phyloP scores from a whole-genome alignment of 2,329 filamentous ascomycete species.

The Paramyrothecium roridum region DNA sequence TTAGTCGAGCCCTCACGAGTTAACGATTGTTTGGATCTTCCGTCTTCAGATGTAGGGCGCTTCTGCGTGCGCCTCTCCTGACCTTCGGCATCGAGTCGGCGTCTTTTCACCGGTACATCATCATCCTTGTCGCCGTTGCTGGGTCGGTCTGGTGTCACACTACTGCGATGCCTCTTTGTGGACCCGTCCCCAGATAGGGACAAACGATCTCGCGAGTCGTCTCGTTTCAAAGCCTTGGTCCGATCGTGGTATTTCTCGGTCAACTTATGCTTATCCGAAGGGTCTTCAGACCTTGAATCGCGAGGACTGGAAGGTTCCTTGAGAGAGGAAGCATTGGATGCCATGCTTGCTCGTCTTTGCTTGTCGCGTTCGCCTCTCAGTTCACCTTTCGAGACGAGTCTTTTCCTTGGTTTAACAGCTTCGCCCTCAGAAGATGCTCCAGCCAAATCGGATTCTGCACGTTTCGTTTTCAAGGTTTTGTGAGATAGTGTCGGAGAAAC shows the following conservation, averaged over 20 bases:
- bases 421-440: conserved; percentile 55
- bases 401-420: conserved; percentile 56
- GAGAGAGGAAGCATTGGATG: conserved; percentile 50
- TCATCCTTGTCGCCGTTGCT: conserved; percentile 51
- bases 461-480: conserved; percentile 49
- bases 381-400: conserved; percentile 62
- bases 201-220: conserved; percentile 56
- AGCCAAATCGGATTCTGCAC: conserved; percentile 51
- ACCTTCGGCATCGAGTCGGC: conserved; percentile 52
- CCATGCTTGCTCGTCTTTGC: conserved; percentile 56
- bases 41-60: conserved; percentile 41
- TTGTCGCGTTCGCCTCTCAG: conserved; percentile 57
- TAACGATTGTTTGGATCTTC: conserved; percentile 38
- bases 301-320: conserved; percentile 52
- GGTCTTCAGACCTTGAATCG: conserved; percentile 47
- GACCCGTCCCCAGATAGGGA: conserved; percentile 48
- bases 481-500: conserved; percentile 42
- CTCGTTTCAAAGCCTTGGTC: conserved; percentile 58
- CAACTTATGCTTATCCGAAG: conserved; percentile 41
- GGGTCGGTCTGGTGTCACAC: conserved; percentile 54
- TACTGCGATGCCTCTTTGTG: conserved; percentile 57
- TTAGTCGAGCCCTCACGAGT: conserved; percentile 37
- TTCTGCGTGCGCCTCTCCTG: conserved; percentile 45
- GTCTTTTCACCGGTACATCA: conserved; percentile 51
- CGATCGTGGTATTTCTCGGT: conserved; percentile 58